phyloP scores from a whole-genome alignment of 2,329 filamentous ascomycete genomes.

The Magnaporthiopsis rhizophila region DNA sequence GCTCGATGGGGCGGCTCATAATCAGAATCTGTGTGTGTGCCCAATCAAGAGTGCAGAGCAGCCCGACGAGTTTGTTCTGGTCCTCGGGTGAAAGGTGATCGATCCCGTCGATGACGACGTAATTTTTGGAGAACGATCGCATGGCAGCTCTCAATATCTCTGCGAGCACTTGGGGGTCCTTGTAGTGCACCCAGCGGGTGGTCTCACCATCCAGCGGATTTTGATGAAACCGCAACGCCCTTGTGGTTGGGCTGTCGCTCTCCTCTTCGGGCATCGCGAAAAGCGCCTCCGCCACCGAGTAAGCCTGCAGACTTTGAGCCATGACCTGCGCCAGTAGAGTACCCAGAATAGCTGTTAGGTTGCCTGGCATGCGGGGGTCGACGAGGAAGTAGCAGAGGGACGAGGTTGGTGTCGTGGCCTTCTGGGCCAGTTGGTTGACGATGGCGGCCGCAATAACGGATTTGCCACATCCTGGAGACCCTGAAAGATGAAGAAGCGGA shows the following conservation, averaged over 20 bases:
- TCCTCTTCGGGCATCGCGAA: too few species aligned
- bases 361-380: background rate
- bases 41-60: background rate
- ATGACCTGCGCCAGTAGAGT: background rate
- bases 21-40: background rate
- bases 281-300: background rate
- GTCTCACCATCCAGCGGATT: background rate
- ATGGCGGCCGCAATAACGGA: conserved; percentile 17
- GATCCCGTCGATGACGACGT: conserved; percentile 1
- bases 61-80: background rate
- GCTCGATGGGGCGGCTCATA: background rate
- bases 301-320: background rate
- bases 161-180: background rate
- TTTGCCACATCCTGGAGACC: conserved; percentile 21
- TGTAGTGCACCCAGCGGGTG: background rate
- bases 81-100: background rate
- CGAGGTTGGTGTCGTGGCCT: background rate
- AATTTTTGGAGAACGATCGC: background rate
- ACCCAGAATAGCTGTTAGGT: background rate
- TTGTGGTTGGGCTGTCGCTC: background rate
- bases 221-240: background rate
- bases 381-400: background rate
- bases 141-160: background rate
- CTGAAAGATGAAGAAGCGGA: conserved; percentile 10
- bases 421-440: background rate